A percentile compares a stretch with the other conserved stretches of the same genome.
Evolutionary conservation across 2,329 filamentous ascomycete genomes (phyloP).

Genomic region (Fusarium circinatum): DNA sequence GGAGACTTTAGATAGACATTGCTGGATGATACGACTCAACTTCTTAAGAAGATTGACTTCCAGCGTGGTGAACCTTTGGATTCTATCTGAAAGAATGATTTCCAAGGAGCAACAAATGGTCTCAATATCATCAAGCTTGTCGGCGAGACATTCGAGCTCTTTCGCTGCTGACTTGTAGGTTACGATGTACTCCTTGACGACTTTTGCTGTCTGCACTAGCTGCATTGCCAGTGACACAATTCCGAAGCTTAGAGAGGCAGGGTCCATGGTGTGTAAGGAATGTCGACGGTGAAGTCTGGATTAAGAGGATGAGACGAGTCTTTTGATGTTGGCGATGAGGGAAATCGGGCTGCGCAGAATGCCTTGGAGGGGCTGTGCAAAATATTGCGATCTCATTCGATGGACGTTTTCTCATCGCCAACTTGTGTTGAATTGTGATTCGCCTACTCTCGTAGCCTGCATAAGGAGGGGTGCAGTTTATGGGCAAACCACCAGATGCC

Average conservation of each 20-base stretch:
- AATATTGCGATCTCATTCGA: not conserved
- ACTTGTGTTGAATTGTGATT: not conserved
- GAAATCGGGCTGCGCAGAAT: not conserved
- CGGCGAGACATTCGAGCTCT: not conserved
- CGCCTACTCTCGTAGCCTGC: not conserved
- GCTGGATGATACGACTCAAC: not conserved
- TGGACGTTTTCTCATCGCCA: too few species aligned
- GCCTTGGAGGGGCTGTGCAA: not conserved
- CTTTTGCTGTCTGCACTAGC: not conserved
- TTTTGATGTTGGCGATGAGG: too few species aligned
- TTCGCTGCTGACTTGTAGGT: constrained; percentile 20
- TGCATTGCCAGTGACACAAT: constrained; percentile 23
- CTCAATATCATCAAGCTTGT: constrained; percentile 24
- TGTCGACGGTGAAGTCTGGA: not conserved
- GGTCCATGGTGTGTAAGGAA: constrained; percentile 1
- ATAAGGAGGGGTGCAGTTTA: not conserved
- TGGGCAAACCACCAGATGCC: not conserved
- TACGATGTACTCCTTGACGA: constrained; percentile 4
- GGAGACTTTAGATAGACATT: not conserved
- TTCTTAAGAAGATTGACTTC: not conserved
- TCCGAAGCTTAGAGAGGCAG: constrained; percentile 17
- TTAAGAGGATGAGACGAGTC: not conserved
- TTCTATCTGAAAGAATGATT: not conserved
- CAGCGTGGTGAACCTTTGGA: not conserved
- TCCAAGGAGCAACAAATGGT: constrained; percentile 7